A percentile compares a stretch with the other conserved stretches of the same genome.
Evolutionary conservation across 106 monocot genomes (phyloP).

Genomic region (Allium fistulosum): DNA sequence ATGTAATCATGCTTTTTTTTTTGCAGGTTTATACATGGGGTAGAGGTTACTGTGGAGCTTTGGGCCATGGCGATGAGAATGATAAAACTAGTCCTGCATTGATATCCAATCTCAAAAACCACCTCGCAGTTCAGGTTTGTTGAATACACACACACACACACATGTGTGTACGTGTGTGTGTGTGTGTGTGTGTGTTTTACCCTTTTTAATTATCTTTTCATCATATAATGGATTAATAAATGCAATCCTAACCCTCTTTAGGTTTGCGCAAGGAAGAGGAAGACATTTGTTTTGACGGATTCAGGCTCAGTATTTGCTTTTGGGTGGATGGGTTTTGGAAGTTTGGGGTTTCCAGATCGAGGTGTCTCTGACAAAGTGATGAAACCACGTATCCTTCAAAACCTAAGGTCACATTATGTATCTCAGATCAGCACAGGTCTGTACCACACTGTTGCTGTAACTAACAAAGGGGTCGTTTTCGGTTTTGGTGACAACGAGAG

Average conservation of each 20-base stretch:
- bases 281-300: conserved; percentile 84
- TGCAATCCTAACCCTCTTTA: conserved; percentile 10
- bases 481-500: conserved; percentile 95
- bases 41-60: conserved; percentile 91
- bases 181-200: too few relatives aligned
- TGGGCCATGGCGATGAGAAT: conserved; percentile 96
- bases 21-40: conserved; percentile 96
- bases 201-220: too few relatives aligned
- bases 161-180: neutral
- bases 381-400: conserved; percentile 68
- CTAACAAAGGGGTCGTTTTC: conserved; percentile 62
- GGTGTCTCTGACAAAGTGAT: conserved; percentile 83
- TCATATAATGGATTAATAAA: too few relatives aligned
- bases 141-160: neutral
- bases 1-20: conserved; percentile 2
- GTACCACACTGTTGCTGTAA: conserved; percentile 89
- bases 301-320: conserved; percentile 76
- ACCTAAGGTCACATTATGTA: conserved; percentile 42
- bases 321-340: conserved; percentile 97
- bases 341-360: conserved; percentile 75
- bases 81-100: conserved; percentile 78
- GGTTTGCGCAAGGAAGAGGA: conserved; percentile 98
- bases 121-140: conserved; percentile 85
- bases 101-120: conserved; percentile 51
- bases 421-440: conserved; percentile 89